These are phyloP conservation scores for Hygrophorus pudorinus DNA, from an alignment of 768 basidiomycete species.

Conservation along the genomic window DNA sequence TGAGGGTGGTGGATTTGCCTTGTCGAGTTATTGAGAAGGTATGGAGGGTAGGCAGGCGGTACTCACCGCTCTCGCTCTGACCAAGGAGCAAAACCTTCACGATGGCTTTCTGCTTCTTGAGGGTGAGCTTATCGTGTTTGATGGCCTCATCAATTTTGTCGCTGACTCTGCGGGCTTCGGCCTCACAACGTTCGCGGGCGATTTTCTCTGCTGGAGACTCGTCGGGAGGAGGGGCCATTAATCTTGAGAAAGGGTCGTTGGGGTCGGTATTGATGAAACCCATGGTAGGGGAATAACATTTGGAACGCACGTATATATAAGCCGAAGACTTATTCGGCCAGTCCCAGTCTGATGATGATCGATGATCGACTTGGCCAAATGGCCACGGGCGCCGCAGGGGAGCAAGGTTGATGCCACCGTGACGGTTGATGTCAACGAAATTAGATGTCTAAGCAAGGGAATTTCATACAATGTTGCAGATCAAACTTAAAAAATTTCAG, in stretches of 20 bases:
- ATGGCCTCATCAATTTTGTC: conserved; percentile 31
- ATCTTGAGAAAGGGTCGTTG: conserved; percentile 43
- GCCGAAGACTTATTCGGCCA: too few relatives aligned
- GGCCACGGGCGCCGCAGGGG: neutral
- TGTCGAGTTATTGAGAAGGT: too few relatives aligned
- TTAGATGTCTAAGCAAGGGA: too few relatives aligned
- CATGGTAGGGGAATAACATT: too few relatives aligned
- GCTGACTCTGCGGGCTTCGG: conserved; percentile 26
- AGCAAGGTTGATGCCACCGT: too few relatives aligned
- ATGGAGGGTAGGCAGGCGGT: neutral
- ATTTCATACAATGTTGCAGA: too few relatives aligned
- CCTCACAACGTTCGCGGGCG: conserved; percentile 37
- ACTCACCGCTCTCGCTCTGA: conserved; percentile 38
- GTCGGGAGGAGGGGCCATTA: conserved; percentile 44
- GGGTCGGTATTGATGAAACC: neutral
- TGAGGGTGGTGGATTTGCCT: conserved; percentile 55
- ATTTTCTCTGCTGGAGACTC: conserved; percentile 40
- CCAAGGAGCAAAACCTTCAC: conserved; percentile 46
- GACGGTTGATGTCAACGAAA: too few relatives aligned
- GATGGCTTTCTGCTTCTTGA: conserved; percentile 36
- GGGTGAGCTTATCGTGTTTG: conserved; percentile 26
- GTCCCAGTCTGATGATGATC: too few relatives aligned
- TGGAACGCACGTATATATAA: too few relatives aligned
- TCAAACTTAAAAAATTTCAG: too few relatives aligned
- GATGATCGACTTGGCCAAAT: too few relatives aligned